Evolutionary conservation across 177 flowering plant species (phyloP), one percentile per base, ranked within the genome.

Genomic region (Tripterygium wilfordii): DNA sequence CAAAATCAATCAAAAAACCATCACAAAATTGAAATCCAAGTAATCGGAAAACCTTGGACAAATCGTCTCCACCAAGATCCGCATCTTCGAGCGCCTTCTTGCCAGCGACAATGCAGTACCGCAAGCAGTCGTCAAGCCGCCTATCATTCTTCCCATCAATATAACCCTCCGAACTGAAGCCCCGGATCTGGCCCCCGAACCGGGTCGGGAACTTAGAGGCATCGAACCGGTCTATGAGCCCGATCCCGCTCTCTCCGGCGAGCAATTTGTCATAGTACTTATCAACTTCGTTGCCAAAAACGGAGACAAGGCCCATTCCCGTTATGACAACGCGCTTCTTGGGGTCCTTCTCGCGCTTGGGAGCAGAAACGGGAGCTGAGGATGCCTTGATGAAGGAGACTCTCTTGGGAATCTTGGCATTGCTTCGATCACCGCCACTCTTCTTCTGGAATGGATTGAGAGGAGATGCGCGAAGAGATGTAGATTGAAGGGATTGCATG

Each of bases 121-220:
- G 52, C 5, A 79, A 39, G 40, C 77, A 79, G 63, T 79, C 81
- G 38, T 82, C 88, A 25, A 82, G 72, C 6, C 88, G 51, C 9
- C 88, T 56, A 43, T 82, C 88, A 41, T 79, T 79, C 72, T 82
- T 82, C 2, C 76, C 80, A 51, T 82, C 88, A 36, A 82, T 82
- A 46, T 74, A 82, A 9, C 85, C 88, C 14, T 70, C 48, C 7
- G 82, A 57, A 3, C 8, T 18, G 31, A 81, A 81, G 12, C 67
- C 72, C 2, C 71, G 77, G 59, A 81, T 78, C 75, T 81, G 82
- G 7, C 85, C 88, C 8, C 59, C 88, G 40, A 81, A 78, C 8
- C 85, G 45, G 1, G 82, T 76, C 2, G 88, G 80, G 33, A 81
- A 81, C 23, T 70, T 70, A 7, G 85, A 76, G 10, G 83, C 82